Conservation (phyloP, 495 filamentous ascomycete species). For the Parathielavia hyrcaniae region DNA sequence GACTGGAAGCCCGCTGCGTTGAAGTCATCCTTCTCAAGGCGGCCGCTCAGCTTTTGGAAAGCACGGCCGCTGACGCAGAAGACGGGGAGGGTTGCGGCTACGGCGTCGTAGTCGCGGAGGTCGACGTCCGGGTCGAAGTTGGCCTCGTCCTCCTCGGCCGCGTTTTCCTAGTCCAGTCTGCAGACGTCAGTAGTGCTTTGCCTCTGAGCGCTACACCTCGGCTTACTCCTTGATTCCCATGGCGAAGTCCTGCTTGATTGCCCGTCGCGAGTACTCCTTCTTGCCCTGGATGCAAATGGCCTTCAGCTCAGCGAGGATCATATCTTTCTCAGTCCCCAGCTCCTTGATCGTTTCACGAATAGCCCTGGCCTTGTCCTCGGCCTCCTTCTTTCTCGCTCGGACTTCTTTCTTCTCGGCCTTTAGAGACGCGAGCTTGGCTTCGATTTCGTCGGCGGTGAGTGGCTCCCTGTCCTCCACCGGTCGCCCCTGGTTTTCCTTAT, state of each 20-base stretch:
- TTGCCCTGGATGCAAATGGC: conserved; percentile 51
- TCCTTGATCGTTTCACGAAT: conserved; percentile 19
- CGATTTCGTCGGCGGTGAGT: conserved; percentile 23
- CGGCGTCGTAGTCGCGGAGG: conserved; percentile 52
- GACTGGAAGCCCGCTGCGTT: conserved; percentile 34
- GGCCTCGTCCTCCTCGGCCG: conserved; percentile 28
- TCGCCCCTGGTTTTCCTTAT: conserved; percentile 29
- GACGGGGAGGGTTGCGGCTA: conserved; percentile 52
- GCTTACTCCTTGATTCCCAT: conserved; percentile 49
- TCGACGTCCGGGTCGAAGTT: conserved; percentile 44
- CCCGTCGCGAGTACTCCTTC: conserved; percentile 51
- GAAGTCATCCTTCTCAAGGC: conserved; percentile 40
- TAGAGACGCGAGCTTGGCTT: conserved; percentile 21
- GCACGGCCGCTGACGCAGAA: conserved; percentile 59
- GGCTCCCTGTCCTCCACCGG: conserved; percentile 6
- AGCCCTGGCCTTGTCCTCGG: conserved; percentile 14
- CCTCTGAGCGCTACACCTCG: background rate
- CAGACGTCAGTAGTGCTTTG: background rate
- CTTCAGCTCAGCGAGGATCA: conserved; percentile 31
- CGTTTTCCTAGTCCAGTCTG: conserved; percentile 34
- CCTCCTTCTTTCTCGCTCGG: conserved; percentile 12
- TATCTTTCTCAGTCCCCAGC: conserved; percentile 23
- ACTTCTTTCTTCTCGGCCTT: conserved; percentile 30
- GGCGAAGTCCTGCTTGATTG: conserved; percentile 57
- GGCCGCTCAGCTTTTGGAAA: conserved; percentile 55